Evolutionary conservation across 2,329 filamentous ascomycete species (phyloP), one percentile per base, ranked within the genome.

Genomic region (Akanthomyces uredinophilus): DNA sequence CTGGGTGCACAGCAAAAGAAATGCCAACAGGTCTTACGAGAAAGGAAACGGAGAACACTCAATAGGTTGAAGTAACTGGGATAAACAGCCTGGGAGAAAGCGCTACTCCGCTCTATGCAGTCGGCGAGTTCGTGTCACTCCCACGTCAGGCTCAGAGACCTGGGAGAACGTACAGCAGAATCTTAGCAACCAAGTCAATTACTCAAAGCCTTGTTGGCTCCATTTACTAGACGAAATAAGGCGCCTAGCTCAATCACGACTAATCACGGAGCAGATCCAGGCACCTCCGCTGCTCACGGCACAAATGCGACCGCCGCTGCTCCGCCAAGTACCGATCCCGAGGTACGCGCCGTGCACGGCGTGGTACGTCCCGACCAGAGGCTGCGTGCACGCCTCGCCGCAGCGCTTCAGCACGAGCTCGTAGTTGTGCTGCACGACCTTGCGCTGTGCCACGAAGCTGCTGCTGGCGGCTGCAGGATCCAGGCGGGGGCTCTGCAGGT

Each of bases 211-310:
- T 3, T 10, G 3, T 35, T 11, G 13, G 4, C 5, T 14, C 37
- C 13, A 37, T 8, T 4, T 5, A n/a, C n/a, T n/a, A 5, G 35
- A 47, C 20, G 18, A 32, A 1, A 29, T 6, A 35, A 13, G 11
- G n/a, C 10, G 22, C 27, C n/a, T 8, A 3, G 16, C 8, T 29
- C 18, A 50, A 50, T 32, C 11, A 37, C 37, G 47, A 13, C 49
- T 51, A 11, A 60, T 60, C 20, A 60, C 57, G 18, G 57, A 51
- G 47, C 37, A 60, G 7, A 60, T 43, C 47, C 57, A 60, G 8
- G 58, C 35, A 32, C 37, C 58, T 18, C 49, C 58, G 27, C 37
- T 53, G 24, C 47, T 53, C 37, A 46, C 24, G 2, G 58, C 49
- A n/a, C 47, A 44, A 20, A 60, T 60, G 5, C 58, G 37, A n/a